phyloP scores from a whole-genome alignment of 2,329 filamentous ascomycete genomes.

The Aspergillus uvarum region DNA sequence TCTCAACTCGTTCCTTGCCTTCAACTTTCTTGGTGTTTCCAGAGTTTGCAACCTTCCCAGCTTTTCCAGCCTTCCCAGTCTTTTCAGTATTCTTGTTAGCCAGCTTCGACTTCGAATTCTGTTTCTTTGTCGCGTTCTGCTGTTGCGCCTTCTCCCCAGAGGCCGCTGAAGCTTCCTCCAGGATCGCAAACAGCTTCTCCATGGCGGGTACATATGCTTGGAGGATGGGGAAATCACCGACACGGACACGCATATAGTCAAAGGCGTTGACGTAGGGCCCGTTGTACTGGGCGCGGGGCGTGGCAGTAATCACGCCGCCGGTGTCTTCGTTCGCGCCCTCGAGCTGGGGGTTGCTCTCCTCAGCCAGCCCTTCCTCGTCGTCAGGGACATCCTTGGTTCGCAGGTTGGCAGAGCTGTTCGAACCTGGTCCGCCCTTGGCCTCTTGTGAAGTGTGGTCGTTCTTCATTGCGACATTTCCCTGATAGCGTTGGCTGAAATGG shows the following conservation, averaged over 20 bases:
- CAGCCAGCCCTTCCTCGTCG: slow-evolving; percentile 11
- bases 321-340: neutral
- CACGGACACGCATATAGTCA: slow-evolving; percentile 63
- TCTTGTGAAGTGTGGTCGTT: neutral
- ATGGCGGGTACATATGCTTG: slow-evolving; percentile 59
- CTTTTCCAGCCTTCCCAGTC: neutral
- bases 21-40: too few species aligned
- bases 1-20: too few species aligned
- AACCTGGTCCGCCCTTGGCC: slow-evolving; percentile 8
- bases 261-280: slow-evolving; percentile 55
- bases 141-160: slow-evolving; percentile 15
- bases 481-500: slow-evolving; percentile 93
- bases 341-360: slow-evolving; percentile 13
- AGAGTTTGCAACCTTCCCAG: too few species aligned
- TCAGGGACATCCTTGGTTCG: slow-evolving; percentile 29
- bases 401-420: slow-evolving; percentile 7
- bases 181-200: slow-evolving; percentile 51
- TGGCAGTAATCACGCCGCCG: neutral
- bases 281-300: neutral
- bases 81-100: slow-evolving; percentile 18
- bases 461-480: slow-evolving; percentile 58
- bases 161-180: slow-evolving; percentile 30
- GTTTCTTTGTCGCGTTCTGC: slow-evolving; percentile 20
- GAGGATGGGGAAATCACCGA: slow-evolving; percentile 58
- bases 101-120: slow-evolving; percentile 19